phyloP scores from a whole-genome alignment of 2,329 filamentous ascomycete genomes.

The Dothiorella sarmentorum region DNA sequence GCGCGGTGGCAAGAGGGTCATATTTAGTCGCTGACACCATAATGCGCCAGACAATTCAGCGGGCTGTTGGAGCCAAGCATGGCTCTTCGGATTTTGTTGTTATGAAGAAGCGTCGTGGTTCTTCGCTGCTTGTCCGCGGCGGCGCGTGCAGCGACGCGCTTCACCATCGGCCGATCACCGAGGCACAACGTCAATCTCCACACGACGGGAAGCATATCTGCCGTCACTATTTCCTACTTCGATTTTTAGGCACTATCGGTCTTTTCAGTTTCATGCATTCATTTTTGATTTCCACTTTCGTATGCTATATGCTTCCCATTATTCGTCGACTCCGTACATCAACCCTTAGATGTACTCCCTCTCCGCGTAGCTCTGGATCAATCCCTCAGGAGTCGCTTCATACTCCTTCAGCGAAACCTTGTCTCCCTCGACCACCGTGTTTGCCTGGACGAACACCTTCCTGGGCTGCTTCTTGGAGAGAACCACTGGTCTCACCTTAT shows the following conservation, averaged over 20 bases:
- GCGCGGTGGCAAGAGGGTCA: background rate
- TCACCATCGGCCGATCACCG: conserved; percentile 12
- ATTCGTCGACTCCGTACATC: background rate
- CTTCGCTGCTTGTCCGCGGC: background rate
- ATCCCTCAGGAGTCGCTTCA: conserved; percentile 72
- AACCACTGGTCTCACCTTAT: conserved; percentile 72
- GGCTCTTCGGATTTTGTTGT: background rate
- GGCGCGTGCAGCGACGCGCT: conserved; percentile 2
- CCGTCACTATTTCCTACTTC: conserved; percentile 1
- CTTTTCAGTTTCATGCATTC: background rate
- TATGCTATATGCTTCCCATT: background rate
- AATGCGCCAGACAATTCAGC: conserved; percentile 12
- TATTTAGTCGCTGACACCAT: conserved; percentile 17
- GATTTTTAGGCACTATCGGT: background rate
- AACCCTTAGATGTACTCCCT: conserved; percentile 33
- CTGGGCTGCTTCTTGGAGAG: conserved; percentile 75
- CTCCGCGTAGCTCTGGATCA: conserved; percentile 47
- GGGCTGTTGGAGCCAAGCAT: conserved; percentile 7
- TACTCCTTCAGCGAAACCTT: conserved; percentile 81
- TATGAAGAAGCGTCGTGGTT: background rate
- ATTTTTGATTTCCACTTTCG: background rate
- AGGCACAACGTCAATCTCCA: background rate
- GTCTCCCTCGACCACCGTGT: conserved; percentile 67
- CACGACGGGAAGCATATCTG: background rate
- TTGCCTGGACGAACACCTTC: conserved; percentile 92